A percentile compares a stretch with the other conserved stretches of the same genome.
Conservation (phyloP, 805 yeast species). For the Ogataea allantospora region DNA sequence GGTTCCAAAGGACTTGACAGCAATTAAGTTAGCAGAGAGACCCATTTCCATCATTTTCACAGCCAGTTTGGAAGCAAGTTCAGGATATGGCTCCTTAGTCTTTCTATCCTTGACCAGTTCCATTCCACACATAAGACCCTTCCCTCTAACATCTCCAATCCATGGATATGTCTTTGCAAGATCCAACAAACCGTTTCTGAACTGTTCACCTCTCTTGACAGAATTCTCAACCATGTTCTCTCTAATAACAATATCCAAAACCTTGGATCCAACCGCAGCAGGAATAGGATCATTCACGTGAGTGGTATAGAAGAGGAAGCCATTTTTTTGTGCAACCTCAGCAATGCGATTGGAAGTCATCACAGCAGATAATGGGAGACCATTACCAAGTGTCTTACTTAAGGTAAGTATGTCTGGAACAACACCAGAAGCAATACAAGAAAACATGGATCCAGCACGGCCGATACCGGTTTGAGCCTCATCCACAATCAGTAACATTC, state of each 20-base stretch:
- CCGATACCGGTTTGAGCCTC: constrained; percentile 58
- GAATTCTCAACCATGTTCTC: constrained; percentile 29
- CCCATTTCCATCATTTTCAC: constrained; percentile 28
- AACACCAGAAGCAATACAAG: constrained; percentile 31
- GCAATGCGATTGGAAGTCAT: constrained; percentile 26
- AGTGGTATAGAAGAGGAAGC: constrained; percentile 30
- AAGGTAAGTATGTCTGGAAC: constrained; percentile 34
- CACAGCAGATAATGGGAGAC: constrained; percentile 35
- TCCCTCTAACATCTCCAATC: constrained; percentile 49
- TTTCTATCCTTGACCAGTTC: constrained; percentile 45
- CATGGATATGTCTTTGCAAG: constrained; percentile 27
- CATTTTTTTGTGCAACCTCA: constrained; percentile 22
- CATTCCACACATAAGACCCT: constrained; percentile 52
- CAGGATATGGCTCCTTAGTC: constrained; percentile 43
- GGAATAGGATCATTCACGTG: constrained; percentile 33
- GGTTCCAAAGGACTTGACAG: constrained; percentile 18
- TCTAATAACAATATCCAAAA: constrained; percentile 29
- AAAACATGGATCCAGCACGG: constrained; percentile 49
- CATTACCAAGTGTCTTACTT: constrained; percentile 36
- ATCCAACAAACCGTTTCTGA: constrained; percentile 24
- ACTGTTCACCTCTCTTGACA: constrained; percentile 27
- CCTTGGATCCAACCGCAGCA: constrained; percentile 32
- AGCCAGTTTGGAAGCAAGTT: constrained; percentile 24
- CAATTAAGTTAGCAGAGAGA: constrained; percentile 29
- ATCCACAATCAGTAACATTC: constrained; percentile 49